Base-by-base conservation (phyloP, 257 asterid species). In the Solanum infundibuliforme region DNA sequence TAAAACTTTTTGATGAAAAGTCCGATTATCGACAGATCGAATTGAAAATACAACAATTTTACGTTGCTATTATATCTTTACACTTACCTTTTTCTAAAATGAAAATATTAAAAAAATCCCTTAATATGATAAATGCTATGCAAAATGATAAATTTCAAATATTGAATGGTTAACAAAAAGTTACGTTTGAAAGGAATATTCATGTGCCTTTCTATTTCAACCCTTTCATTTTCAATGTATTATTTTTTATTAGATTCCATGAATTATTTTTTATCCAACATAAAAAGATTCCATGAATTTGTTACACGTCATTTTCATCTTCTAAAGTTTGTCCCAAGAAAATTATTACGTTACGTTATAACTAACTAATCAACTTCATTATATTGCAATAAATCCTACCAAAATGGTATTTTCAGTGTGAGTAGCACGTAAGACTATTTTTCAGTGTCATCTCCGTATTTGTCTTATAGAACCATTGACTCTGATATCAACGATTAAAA, bases 401-500 rank as follows among this genome's bases (percentile, higher is more conserved):
- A 43, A 43, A 43, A 43, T 43, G 52, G 52, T 43, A 43, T 43
- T 43, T 43, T 43, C 52, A 43, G 52, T 12, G 52, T 43, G 52
- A 43, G 52, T 43, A 43, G 52, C 16, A 43, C 18, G 52, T 43
- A 41, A 43, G 6, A 43, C 5, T 43, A 43, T 43, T 43, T 43
- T 43, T 43, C 48, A 43, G 48, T 48, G 60, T 52, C 58, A 52
- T 52, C 23, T 14, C 23, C 8, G 3, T 52, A 55, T 1, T 55
- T 55, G 2, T 55, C 12, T 55, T 7, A 2, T 20, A 7, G 65
- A 20, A 55, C 0, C 5, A 55, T 3, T 20, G 2, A 55, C 66
- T 55, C 2, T 55, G 5, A 20, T 55, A 55, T 1, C 25, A 55
- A 7, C 4, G 9, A 1, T 55, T 1, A 0, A 20, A 0, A 0